Evolutionary conservation across 306 rosid species (phyloP), one percentile per base, ranked within the genome.

Genomic region (Inga leiocalycina): DNA sequence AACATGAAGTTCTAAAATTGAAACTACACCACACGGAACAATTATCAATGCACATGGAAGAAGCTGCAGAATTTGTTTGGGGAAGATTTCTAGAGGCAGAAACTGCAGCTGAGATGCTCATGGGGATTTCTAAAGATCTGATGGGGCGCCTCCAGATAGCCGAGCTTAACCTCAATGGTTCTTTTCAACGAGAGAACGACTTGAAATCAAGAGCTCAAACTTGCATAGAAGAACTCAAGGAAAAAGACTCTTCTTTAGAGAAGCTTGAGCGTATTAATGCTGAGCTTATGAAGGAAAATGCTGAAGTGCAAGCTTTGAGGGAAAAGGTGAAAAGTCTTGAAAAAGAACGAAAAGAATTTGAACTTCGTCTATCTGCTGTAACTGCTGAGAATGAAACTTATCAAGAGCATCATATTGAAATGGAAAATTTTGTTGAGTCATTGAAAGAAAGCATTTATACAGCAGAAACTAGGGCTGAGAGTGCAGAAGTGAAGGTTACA

Each of bases 51-150:
- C 90, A 71, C 81, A 94, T 92, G 98, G 98, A 92, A 85, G 98
- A 92, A 85, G 90, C 98, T 24, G 90, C 97, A 9, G 91, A 90
- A 89, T 93, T 93, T 73, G 93, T 96, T 86, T 96, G 98, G 99
- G 97, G 98, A 86, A 91, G 99, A 85, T 96, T 96, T 84, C 84
- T 97, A 44, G 99, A 97, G 89, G 99, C 98, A n/a, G 98, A 97
- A 67, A 94, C 89, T 86, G 89, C 93, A 37, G 81, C 91, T 1
- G 98, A 90, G 89, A 91, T 87, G 80, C 91, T 94, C 74, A 90
- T 86, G 93, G 97, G 97, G 54, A 90, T 92, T 84, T 94, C 98
- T 11, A 91, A 87, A 88, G 93, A 92, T 73, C 78, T 94, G 70
- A 83, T 90, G 79, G 94, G 98, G 51, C 87, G 88, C 72, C 90